These are phyloP conservation scores for Beauveria australis DNA, from an alignment of 2,329 filamentous ascomycete species.

Conservation along the genomic window DNA sequence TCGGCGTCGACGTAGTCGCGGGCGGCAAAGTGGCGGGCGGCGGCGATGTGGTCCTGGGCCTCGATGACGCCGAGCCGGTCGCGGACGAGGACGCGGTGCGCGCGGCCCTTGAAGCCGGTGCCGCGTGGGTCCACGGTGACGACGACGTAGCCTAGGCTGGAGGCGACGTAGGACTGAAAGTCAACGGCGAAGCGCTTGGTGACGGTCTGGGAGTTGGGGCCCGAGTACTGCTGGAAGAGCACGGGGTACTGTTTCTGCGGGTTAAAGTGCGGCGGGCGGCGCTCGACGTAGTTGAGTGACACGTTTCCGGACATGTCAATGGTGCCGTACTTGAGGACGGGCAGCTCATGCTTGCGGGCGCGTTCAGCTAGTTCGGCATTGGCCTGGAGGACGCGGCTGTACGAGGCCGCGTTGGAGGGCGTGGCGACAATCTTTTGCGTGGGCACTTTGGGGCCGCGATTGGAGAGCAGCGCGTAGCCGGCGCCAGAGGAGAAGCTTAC, in stretches of 20 bases:
- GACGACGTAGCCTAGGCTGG: constrained; percentile 81
- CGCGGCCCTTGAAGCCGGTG: constrained; percentile 82
- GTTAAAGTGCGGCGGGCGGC: constrained; percentile 83
- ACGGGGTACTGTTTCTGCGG: constrained; percentile 81
- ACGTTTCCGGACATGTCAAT: constrained; percentile 73
- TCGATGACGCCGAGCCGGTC: constrained; percentile 81
- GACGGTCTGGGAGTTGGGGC: constrained; percentile 86
- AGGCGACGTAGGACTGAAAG: constrained; percentile 84
- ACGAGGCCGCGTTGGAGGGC: constrained; percentile 55
- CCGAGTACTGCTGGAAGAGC: constrained; percentile 89
- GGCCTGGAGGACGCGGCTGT: constrained; percentile 66
- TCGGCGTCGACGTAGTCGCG: constrained; percentile 76
- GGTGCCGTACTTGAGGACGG: constrained; percentile 72
- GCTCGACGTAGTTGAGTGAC: constrained; percentile 66
- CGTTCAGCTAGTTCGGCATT: constrained; percentile 63
- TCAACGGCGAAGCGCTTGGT: constrained; percentile 73
- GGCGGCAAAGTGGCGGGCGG: constrained; percentile 73
- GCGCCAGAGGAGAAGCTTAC: constrained; percentile 78
- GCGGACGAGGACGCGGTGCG: constrained; percentile 72
- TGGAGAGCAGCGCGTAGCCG: constrained; percentile 76
- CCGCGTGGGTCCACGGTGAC: constrained; percentile 91
- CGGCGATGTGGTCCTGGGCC: constrained; percentile 82
- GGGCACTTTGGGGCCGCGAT: constrained; percentile 76
- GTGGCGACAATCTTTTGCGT: constrained; percentile 89
- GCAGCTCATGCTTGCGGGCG: constrained; percentile 70